Base-by-base conservation (phyloP, 805 yeast genomes). In the Komagataella populi region DNA sequence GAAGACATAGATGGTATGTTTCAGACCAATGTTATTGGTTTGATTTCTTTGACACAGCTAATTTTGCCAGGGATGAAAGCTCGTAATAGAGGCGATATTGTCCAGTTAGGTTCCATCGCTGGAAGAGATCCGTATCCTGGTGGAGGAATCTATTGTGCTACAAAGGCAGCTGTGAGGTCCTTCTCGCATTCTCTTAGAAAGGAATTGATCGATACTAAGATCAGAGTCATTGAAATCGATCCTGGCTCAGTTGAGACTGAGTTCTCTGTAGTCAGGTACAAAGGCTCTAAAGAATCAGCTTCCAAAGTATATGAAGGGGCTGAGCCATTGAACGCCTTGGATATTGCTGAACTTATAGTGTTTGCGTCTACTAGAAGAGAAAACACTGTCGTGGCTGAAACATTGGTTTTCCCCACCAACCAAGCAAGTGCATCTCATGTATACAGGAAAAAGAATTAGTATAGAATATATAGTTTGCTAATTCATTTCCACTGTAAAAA, bases 191-290 rank as follows among this genome's bases (percentile, higher is more conserved):
- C 81, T 36, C 69, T 84, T 62, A 73, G 82, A 62, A 77, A 78
- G 59, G 81, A 78, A 59, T 69, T 75, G 59, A 70, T 76, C 54
- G 63, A 62, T 61, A 76, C 78, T 52, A 71, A 61, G 69, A 74
- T 84, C 60, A 73, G 91, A 57, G 80, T 84, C 50, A 76, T 84
- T 54, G 89, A 84, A 64, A 74, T 84, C 49, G 84, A 84, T 57
- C 91, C 91, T 10, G 90, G 91, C 57, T 80, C 79, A 50, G 90
- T 84, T 46, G 89, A 84, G 63, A 84, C 90, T 47, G 91, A 84
- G 64, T 84, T 84, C 62, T 79, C 86, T 12, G 61, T 76, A 24
- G 79, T 78, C 23, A 72, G 88, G 61, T 80, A 75, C 67, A 71
- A 77, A 56, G 88, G 88, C 53, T 87, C 84, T 61, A 59, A 67